Evolutionary conservation across 495 filamentous ascomycete genomes (phyloP), one percentile per base, ranked within the genome.

Genomic region (Xylaria sp.): DNA sequence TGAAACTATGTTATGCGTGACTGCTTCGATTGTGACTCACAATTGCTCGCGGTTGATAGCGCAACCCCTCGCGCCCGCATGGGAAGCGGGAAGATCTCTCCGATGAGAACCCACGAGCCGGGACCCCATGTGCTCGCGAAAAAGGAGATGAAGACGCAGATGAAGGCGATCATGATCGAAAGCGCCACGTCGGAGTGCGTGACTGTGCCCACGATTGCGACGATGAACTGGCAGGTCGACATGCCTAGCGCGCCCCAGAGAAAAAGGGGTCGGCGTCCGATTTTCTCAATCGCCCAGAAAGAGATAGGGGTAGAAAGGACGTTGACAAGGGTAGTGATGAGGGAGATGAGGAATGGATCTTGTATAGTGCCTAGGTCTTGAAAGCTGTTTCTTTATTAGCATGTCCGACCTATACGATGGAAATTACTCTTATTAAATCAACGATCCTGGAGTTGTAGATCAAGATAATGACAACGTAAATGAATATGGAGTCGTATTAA

Each of bases 271-370:
- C 94, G 93, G 80, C 94, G 93, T 72, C 94, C 93, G 73, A 91
- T 86, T 69, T 83, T 88, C 85, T 97, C 93, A 73, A 97, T 90
- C 50, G 91, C 90, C 76, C 84, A 94, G 87, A 97, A 95, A 24
- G 92, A 92, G 75, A 94, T 76, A 19, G 92, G 92, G 17, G 93
- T 97, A 67, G 92, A 94, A 77, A 79, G 82, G 46, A 97, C 93
- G 82, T 97, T 97, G 85, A 97, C 90, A 69, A 94, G 86, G 75
- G 92, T 95, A 71, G 90, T 93, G 82, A 97, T 87, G 75, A 97
- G 84, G 69, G 85, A 88, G 76, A 95, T 93, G 53, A 95, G 80
- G 88, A 97, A 97, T 61, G 90, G 86, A 83, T 94, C 88, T 46
- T 71, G 71, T 76, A 97, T 92, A 73, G 91, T 89, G 61, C 88